These are phyloP conservation scores for Tetragonia tetragonoides DNA, from an alignment of 148 eudicot genomes.

Conservation along the genomic window DNA sequence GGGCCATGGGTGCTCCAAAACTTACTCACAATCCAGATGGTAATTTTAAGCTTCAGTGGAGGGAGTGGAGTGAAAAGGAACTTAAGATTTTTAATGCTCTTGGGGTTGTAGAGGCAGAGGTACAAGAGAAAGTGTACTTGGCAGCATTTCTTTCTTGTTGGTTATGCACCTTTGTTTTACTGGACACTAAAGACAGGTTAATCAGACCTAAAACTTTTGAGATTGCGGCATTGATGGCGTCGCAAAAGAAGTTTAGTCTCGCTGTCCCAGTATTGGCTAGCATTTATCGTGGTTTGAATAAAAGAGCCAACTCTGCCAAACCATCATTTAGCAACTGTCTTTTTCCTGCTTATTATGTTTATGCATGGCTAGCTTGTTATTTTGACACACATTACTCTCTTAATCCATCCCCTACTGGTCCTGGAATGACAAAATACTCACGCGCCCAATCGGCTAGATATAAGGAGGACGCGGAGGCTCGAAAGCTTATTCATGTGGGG, in stretches of 20 bases:
- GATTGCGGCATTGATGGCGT: not conserved
- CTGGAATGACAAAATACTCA: not conserved
- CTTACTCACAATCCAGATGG: no score
- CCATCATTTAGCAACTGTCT: not conserved
- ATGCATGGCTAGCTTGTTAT: not conserved
- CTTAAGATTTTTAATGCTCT: not conserved
- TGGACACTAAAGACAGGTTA: no score
- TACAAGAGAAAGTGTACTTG: not conserved
- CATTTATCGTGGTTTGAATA: not conserved
- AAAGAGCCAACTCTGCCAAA: not conserved
- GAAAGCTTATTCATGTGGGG: not conserved
- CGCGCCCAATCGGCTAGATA: not conserved
- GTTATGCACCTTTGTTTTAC: not conserved
- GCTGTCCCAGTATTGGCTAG: not conserved
- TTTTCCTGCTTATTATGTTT: not conserved
- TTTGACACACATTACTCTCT: not conserved
- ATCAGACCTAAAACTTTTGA: not conserved
- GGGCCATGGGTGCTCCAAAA: no score
- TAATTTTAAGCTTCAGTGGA: no score
- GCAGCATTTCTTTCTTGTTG: not conserved
- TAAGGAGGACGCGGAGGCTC: not conserved
- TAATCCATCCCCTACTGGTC: not conserved
- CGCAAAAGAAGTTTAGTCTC: not conserved
- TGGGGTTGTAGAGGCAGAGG: not conserved
- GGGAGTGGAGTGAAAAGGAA: not conserved